Evolutionary conservation across 208 protist genomes (phyloP).

Genomic region (Crithidia sp.): DNA sequence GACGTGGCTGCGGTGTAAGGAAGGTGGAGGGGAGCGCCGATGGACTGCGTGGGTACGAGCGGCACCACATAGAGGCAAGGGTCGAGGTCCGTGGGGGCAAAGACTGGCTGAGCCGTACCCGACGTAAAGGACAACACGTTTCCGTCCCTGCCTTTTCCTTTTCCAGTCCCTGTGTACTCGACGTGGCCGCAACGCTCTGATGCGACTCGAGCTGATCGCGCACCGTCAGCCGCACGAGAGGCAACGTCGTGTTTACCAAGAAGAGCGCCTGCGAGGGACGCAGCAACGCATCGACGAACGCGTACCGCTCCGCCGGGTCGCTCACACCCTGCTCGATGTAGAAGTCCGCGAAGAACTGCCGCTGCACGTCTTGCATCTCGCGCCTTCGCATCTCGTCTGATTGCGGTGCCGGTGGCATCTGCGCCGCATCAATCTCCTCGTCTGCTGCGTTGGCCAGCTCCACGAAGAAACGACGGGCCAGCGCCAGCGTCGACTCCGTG

Average conservation of each 20-base stretch:
- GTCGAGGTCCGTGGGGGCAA: conserved; percentile 36
- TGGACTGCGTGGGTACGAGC: conserved; percentile 46
- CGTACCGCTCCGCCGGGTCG: conserved; percentile 25
- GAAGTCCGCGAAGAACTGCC: conserved; percentile 78
- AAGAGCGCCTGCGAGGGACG: conserved; percentile 53
- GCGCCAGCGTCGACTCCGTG: conserved; percentile 46
- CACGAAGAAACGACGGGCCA: conserved; percentile 67
- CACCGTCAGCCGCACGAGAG: conserved; percentile 63
- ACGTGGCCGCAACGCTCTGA: background rate
- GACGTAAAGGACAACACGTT: background rate
- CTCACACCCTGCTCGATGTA: conserved; percentile 73
- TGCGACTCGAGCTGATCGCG: conserved; percentile 71
- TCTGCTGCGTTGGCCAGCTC: conserved; percentile 65
- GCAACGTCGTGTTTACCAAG: conserved; percentile 52
- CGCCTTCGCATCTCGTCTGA: conserved; percentile 62
- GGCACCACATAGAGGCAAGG: conserved; percentile 47
- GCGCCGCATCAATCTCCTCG: conserved; percentile 55
- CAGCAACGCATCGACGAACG: conserved; percentile 68
- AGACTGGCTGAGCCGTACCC: conserved; percentile 22
- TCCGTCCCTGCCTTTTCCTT: too few species aligned
- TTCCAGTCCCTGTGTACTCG: too few species aligned
- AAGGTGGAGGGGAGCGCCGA: conserved; percentile 38
- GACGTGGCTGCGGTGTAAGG: conserved; percentile 45
- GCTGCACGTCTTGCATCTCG: conserved; percentile 62
- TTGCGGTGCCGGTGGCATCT: conserved; percentile 27